These are phyloP conservation scores for Sarcocystis neurona DNA, from an alignment of 169 alveolate genomes.

Conservation along the genomic window DNA sequence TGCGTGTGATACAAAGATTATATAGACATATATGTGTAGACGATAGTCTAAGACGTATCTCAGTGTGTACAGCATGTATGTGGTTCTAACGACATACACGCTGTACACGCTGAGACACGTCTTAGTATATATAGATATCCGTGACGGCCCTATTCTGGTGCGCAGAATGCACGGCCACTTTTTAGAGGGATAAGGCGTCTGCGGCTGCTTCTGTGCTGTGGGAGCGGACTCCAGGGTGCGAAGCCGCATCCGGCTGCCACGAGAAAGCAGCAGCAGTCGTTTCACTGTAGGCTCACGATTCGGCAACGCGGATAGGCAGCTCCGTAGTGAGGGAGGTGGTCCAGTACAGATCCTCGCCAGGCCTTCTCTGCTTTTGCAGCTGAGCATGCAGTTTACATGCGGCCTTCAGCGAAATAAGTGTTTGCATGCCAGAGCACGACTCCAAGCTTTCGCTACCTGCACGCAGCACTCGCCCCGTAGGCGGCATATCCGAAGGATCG, in stretches of 20 bases:
- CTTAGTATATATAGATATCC: neutral
- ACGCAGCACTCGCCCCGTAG: conserved; percentile 6
- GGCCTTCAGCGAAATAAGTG: neutral
- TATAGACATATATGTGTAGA: too few species aligned
- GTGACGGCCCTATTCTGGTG: neutral
- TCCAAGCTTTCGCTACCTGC: neutral
- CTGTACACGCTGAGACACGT: neutral
- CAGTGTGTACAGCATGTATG: too few species aligned
- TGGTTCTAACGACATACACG: too few species aligned
- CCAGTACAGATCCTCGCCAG: conserved; percentile 77
- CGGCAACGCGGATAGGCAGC: conserved; percentile 75
- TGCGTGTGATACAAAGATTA: too few species aligned
- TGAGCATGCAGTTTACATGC: neutral
- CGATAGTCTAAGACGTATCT: too few species aligned
- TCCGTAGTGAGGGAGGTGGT: conserved; percentile 75
- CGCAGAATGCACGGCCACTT: neutral
- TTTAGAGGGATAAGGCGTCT: neutral
- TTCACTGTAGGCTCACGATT: neutral
- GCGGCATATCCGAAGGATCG: conserved; percentile 15
- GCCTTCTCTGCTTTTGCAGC: neutral
- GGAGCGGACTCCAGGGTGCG: neutral
- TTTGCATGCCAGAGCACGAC: neutral
- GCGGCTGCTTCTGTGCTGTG: neutral
- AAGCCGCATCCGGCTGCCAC: neutral
- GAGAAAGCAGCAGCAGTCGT: neutral